Evolutionary conservation across 768 basidiomycete species (phyloP).

Genomic region (Tylopilus plumbeoviolaceoides): DNA sequence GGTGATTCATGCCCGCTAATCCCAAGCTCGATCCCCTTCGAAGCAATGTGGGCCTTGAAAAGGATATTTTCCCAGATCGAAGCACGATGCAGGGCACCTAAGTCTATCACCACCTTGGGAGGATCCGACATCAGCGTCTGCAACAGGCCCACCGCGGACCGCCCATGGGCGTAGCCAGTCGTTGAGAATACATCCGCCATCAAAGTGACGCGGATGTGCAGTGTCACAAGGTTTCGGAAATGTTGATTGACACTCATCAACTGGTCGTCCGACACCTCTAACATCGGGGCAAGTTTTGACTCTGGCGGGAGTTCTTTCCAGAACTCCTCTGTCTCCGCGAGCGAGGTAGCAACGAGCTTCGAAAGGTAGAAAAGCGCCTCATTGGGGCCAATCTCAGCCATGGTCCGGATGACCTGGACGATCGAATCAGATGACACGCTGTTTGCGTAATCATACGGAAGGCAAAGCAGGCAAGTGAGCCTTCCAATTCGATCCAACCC

Average conservation of each 20-base stretch:
- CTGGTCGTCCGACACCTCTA: constrained; percentile 52
- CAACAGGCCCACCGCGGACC: constrained; percentile 69
- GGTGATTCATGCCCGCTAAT: constrained; percentile 43
- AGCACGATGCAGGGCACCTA: constrained; percentile 79
- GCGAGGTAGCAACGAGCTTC: constrained; percentile 62
- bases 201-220: constrained; percentile 77
- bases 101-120: constrained; percentile 58
- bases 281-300: constrained; percentile 61
- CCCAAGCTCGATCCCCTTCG: constrained; percentile 51
- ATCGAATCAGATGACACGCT: constrained; percentile 84
- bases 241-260: constrained; percentile 49
- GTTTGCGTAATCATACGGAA: constrained; percentile 86
- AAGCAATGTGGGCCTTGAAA: constrained; percentile 56
- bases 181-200: constrained; percentile 87
- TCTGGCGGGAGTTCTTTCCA: constrained; percentile 53
- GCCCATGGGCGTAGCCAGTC: constrained; percentile 76
- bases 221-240: constrained; percentile 69
- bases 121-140: constrained; percentile 67
- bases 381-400: constrained; percentile 81
- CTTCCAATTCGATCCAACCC: constrained; percentile 71
- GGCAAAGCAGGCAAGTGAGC: constrained; percentile 77
- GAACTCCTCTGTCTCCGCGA: constrained; percentile 65
- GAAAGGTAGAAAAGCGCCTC: constrained; percentile 71
- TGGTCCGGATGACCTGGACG: constrained; percentile 82
- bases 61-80: constrained; percentile 86